These are phyloP conservation scores for Saccharomyces hybrid DNA, from an alignment of 1,139 yeast genomes.

Conservation along the genomic window DNA sequence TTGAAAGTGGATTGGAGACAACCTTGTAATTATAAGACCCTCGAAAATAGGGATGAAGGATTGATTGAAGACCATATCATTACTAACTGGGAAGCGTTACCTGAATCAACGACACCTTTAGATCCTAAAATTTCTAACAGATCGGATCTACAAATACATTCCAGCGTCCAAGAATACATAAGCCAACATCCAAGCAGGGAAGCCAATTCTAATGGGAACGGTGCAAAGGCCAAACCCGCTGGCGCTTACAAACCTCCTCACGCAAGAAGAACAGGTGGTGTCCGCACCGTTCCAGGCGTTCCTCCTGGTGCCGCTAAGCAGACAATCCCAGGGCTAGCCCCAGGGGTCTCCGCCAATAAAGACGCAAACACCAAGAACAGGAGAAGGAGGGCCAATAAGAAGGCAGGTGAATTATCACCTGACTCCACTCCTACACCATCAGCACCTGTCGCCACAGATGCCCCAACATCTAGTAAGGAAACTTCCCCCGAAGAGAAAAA, in stretches of 20 bases:
- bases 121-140: constrained; percentile 26
- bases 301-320: constrained; percentile 10
- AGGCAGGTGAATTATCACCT: constrained; percentile 28
- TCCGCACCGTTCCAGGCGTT: constrained; percentile 33
- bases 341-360: constrained; percentile 32
- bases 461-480: constrained; percentile 15
- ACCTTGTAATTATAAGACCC: constrained; percentile 21
- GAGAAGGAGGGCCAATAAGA: constrained; percentile 69
- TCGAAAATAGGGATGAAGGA: constrained; percentile 9
- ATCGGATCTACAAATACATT: constrained; percentile 43
- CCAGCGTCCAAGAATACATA: constrained; percentile 54
- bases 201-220: constrained; percentile 35
- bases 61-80: constrained; percentile 16
- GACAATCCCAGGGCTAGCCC: constrained; percentile 25
- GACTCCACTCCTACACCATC: constrained; percentile 24
- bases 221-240: constrained; percentile 41
- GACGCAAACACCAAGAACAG: constrained; percentile 64
- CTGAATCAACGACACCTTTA: constrained; percentile 47
- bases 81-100: constrained; percentile 37
- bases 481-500: constrained; percentile 66
- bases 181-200: constrained; percentile 37
- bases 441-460: constrained; percentile 10
- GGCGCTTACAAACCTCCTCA: constrained; percentile 97
- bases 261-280: constrained; percentile 55
- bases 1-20: constrained; percentile 83